phyloP scores from a whole-genome alignment of 2,329 filamentous ascomycete genomes.

The Aschersonia sp. region DNA sequence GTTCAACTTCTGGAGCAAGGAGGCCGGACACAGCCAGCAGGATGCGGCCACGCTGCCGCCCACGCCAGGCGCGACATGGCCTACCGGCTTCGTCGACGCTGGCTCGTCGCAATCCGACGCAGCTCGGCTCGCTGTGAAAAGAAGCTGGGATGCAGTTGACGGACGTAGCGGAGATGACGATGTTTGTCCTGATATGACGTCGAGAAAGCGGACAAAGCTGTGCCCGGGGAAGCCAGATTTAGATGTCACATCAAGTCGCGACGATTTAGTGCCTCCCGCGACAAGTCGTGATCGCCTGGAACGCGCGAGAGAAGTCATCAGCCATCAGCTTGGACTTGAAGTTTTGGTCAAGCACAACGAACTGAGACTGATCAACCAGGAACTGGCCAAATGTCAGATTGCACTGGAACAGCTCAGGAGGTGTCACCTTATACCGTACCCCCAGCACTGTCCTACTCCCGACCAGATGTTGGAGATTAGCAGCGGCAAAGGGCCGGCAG shows the following conservation, averaged over 20 bases:
- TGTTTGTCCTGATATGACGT: not conserved
- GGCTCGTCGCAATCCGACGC: not conserved
- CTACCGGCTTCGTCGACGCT: conserved; percentile 13
- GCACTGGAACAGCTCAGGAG: conserved; percentile 87
- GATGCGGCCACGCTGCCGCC: conserved; percentile 16
- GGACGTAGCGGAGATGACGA: not conserved
- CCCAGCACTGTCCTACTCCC: conserved; percentile 52
- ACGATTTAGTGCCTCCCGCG: conserved; percentile 6
- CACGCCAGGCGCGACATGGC: conserved; percentile 7
- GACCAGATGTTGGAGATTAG: conserved; percentile 56
- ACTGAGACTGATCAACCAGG: conserved; percentile 84
- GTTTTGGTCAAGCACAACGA: conserved; percentile 91
- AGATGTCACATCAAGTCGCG: not conserved
- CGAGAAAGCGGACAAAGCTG: not conserved
- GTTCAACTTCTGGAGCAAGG: conserved; percentile 48
- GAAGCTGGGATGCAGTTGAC: conserved; percentile 19
- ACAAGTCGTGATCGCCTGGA: conserved; percentile 20
- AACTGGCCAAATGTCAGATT: conserved; percentile 88
- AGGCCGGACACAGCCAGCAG: conserved; percentile 42
- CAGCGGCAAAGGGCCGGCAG: conserved; percentile 57
- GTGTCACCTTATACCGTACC: conserved; percentile 84
- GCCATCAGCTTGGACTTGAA: conserved; percentile 79
- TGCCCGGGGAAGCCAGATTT: conserved; percentile 6
- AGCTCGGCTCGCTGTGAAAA: conserved; percentile 17
- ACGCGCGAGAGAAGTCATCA: conserved; percentile 55